phyloP scores from a whole-genome alignment of 202 grass and related monocot genomes.

The Schoenoplectus triqueter region DNA sequence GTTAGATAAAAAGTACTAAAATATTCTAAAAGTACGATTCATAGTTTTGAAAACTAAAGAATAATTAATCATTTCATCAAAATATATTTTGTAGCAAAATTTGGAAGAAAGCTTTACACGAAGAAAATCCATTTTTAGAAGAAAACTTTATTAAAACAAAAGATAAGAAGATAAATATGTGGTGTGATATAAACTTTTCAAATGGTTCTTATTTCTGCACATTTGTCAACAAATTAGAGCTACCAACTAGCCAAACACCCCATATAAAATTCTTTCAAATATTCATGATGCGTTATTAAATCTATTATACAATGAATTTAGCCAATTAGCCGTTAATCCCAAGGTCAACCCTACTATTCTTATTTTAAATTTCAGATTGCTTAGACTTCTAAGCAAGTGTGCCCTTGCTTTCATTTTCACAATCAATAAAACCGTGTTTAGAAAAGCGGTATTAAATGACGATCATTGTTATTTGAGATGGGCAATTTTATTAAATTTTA shows the following conservation, averaged over 20 bases:
- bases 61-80: too few relatives aligned
- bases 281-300: conserved; percentile 28
- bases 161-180: background rate
- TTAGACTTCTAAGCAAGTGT: background rate
- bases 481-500: background rate
- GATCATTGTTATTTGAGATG: conserved; percentile 21
- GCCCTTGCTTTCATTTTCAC: conserved; percentile 8
- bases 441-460: background rate
- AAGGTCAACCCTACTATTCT: conserved; percentile 35
- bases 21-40: too few relatives aligned
- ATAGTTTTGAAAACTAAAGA: too few relatives aligned
- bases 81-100: background rate
- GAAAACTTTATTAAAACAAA: background rate
- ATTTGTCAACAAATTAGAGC: conserved; percentile 1
- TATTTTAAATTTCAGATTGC: conserved; percentile 28
- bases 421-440: conserved; percentile 19
- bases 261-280: background rate
- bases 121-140: background rate
- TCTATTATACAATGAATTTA: conserved; percentile 27
- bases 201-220: background rate
- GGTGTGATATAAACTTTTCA: background rate
- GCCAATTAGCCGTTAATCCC: conserved; percentile 33
- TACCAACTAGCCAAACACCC: background rate
- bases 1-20: too few relatives aligned
- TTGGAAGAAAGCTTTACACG: background rate